Conservation (phyloP, 2,329 filamentous ascomycete genomes). For the Diaporthe ilicicola region DNA sequence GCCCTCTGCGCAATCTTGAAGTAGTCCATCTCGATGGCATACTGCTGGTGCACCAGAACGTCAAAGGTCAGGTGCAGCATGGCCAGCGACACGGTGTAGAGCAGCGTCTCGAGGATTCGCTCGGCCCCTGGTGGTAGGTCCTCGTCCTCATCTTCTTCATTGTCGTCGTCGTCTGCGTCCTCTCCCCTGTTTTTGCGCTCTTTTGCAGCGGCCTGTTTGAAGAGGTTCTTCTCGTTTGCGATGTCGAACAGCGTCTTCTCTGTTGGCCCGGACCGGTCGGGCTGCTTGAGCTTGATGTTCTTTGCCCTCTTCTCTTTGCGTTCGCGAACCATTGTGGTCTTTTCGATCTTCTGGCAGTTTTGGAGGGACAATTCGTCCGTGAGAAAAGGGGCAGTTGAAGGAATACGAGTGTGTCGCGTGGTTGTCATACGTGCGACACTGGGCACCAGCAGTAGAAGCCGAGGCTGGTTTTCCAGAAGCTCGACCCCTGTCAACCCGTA, state of each 20-base stretch:
- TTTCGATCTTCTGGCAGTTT: not conserved
- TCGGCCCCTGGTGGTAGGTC: conserved; percentile 56
- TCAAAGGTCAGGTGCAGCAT: conserved; percentile 83
- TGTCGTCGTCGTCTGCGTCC: conserved; percentile 36
- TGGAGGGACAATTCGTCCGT: not conserved
- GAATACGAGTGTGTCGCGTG: conserved; percentile 6
- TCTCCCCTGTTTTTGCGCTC: conserved; percentile 46
- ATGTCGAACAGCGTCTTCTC: conserved; percentile 78
- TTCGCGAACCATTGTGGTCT: conserved; percentile 54
- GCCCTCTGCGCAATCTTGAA: conserved; percentile 60
- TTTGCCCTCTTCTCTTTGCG: conserved; percentile 57
- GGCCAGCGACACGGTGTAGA: conserved; percentile 70
- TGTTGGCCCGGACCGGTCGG: conserved; percentile 69
- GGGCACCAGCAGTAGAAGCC: not conserved
- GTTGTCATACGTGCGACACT: conserved; percentile 6
- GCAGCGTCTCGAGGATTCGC: conserved; percentile 61
- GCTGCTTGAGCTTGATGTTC: conserved; percentile 71
- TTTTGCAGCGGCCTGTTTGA: conserved; percentile 56
- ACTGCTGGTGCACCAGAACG: conserved; percentile 81
- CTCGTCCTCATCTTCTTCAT: conserved; percentile 35
- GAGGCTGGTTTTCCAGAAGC: conserved; percentile 18
- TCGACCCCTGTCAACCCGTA: not conserved
- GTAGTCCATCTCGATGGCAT: conserved; percentile 73
- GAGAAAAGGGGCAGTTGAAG: not conserved
- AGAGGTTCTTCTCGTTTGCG: conserved; percentile 70